Evolutionary conservation across 345 rosid genomes (phyloP), one percentile per base, ranked within the genome.

Genomic region (Anastatica hierochuntica): DNA sequence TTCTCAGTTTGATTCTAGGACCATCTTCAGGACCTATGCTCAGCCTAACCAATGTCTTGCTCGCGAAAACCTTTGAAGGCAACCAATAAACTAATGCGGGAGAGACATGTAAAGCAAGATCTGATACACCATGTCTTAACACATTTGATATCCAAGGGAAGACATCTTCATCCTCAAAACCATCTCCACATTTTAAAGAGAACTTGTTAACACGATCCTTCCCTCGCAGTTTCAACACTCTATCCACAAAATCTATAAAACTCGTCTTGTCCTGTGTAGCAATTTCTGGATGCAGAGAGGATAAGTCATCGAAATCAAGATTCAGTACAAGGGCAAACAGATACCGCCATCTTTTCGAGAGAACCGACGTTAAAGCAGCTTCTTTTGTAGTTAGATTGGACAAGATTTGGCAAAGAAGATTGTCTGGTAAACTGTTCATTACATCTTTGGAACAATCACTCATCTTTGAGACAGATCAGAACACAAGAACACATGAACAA

Each of bases 161-260:
- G 12, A 46, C 35, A 10, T 63, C 61, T 63, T 63, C 68, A 27
- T 62, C 67, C 11, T 3, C 49, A 53, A 63, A 10, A 5, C 68
- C 68, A 29, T 63, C 68, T 29, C 68, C 68, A 54, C 68, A 63
- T 53, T 39, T 56, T 6, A 64, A 9, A 64, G 62, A 64, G 9
- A 64, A 64, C 62, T 56, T 55, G 49, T 38, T 31, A 31, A 64
- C 19, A 39, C 3, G 69, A 39, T 55, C 49, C 2, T 56, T 23
- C 20, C 47, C 69, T 55, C 68, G 36, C 17, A 64, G 3, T 4
- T 26, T 13, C 21, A 64, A 40, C 5, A 64, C 62, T 55, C 62
- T 64, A 40, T 64, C 68, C 27, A 64, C 68, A 40, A 64, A 64
- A 40, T 39, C 68, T 40, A 54, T 46, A 40, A 64, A 64, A 47